phyloP scores from a whole-genome alignment of 2,329 filamentous ascomycete genomes.

The Tolypocladium album region DNA sequence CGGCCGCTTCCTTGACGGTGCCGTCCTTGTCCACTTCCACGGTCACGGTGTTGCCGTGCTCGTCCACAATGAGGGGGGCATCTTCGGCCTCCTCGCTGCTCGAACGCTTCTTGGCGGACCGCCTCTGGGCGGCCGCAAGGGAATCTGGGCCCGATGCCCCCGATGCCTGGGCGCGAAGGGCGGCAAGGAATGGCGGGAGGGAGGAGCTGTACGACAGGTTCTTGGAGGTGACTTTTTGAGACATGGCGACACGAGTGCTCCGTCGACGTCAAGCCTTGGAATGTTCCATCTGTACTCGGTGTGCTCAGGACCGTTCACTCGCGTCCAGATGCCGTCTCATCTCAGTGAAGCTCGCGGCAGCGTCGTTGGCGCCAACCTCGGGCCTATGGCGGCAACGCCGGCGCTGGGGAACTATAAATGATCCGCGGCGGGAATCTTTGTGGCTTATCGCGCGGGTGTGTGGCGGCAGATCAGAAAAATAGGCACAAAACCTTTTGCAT shows the following conservation, averaged over 20 bases:
- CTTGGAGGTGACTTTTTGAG: constrained; percentile 56
- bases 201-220: constrained; percentile 55
- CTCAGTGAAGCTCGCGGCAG: background rate
- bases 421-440: background rate
- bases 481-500: background rate
- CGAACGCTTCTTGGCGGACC: constrained; percentile 42
- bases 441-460: background rate
- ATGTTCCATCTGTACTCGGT: background rate
- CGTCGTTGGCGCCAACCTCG: background rate
- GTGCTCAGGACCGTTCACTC: background rate
- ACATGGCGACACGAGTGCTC: constrained; percentile 21
- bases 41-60: constrained; percentile 53
- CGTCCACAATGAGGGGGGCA: constrained; percentile 63
- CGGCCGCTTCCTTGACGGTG: constrained; percentile 16
- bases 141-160: constrained; percentile 40
- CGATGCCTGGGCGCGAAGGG: constrained; percentile 41
- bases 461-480: background rate
- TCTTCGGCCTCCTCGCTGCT: constrained; percentile 66
- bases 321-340: background rate
- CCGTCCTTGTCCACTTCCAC: constrained; percentile 35
- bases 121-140: constrained; percentile 36
- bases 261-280: background rate
- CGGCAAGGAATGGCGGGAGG: constrained; percentile 50
- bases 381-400: background rate
- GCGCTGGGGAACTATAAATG: background rate